Evolutionary conservation across 306 rosid genomes (phyloP).

Genomic region (Lupinus albus): DNA sequence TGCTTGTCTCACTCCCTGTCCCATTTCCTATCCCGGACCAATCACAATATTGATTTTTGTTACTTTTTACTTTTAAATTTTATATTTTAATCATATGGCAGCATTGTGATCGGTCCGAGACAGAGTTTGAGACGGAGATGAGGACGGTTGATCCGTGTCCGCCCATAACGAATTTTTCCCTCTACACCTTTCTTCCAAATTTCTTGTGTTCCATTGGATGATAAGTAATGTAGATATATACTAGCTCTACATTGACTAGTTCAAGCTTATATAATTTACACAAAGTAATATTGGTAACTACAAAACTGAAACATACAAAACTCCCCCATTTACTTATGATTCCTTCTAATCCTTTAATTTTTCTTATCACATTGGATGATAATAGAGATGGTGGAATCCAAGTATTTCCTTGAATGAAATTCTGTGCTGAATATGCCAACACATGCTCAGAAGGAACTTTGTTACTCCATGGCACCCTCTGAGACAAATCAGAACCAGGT

Average conservation of each 20-base stretch:
- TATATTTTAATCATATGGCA: too few species aligned
- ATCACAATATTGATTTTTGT: too few species aligned
- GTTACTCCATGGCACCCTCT: conserved; percentile 71
- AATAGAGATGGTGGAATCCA: conserved; percentile 55
- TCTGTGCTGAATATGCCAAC: conserved; percentile 53
- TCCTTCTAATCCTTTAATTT: background rate
- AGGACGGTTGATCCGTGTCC: too few species aligned
- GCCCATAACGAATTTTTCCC: conserved; percentile 1
- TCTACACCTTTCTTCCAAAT: background rate
- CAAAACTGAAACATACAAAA: conserved; percentile 8
- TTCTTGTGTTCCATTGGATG: background rate
- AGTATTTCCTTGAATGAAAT: conserved; percentile 86
- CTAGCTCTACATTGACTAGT: conserved; percentile 1
- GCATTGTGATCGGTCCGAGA: too few species aligned
- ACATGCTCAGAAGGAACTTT: conserved; percentile 61
- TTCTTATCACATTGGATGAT: background rate
- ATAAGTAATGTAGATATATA: background rate
- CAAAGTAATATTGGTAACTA: conserved; percentile 11
- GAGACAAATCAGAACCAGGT: conserved; percentile 47
- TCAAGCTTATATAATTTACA: conserved; percentile 4
- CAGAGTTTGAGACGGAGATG: too few species aligned
- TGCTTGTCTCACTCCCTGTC: too few species aligned
- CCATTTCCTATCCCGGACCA: too few species aligned
- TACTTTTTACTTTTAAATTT: too few species aligned
- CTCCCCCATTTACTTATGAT: background rate